Base-by-base conservation (phyloP, 768 basidiomycete species). In the Psilocybe cyanescens region DNA sequence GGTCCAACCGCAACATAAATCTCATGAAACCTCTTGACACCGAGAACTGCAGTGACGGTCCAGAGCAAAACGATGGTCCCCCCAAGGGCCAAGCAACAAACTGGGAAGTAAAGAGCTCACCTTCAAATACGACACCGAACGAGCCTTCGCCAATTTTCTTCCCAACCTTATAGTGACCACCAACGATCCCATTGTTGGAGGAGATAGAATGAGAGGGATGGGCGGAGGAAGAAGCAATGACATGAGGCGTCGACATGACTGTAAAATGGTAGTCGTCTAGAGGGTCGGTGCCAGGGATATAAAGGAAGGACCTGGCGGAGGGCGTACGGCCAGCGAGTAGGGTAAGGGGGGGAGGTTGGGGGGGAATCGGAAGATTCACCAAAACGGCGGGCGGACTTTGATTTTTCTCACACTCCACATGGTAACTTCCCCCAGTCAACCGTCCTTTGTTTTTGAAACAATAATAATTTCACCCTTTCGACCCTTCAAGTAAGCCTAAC, bases 131-230 rank as follows among this genome's bases (percentile, higher is more conserved):
- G 66, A 99, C 97, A 70, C 97, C 97, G 74, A 99, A 99, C n/a
- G 91, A 93, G 54, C 97, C 97, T 78, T 99, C 97, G 51, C 97
- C 97, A 74, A 99, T 97, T 87, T 98, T 98, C 85, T 97, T 95
- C 54, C 97, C 97, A 55, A 99, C 95, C 65, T 92, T 85, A 72
- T 86, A 93, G 73, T 92, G 86, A 69, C 81, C 87, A 46, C 91
- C 91, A 60, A 93, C 89, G 74, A 93, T 86, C 68, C 90, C 86
- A 75, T 87, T 90, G 44, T 85, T 88, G 31, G 83, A 82, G 30
- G 84, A 81, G 51, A 86, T 78, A 50, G 86, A 82, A 70, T 86
- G 85, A 16, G 86, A 83, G 55, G 85, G 87, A 75, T 90, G 89
- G 48, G 86, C 79, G 50, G 88, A 90, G 61, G 90, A 91, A 44